A percentile compares a stretch with the other conserved stretches of the same genome.
Evolutionary conservation across 2,329 filamentous ascomycete genomes (phyloP).

Genomic region (Aspergillus nomiae): DNA sequence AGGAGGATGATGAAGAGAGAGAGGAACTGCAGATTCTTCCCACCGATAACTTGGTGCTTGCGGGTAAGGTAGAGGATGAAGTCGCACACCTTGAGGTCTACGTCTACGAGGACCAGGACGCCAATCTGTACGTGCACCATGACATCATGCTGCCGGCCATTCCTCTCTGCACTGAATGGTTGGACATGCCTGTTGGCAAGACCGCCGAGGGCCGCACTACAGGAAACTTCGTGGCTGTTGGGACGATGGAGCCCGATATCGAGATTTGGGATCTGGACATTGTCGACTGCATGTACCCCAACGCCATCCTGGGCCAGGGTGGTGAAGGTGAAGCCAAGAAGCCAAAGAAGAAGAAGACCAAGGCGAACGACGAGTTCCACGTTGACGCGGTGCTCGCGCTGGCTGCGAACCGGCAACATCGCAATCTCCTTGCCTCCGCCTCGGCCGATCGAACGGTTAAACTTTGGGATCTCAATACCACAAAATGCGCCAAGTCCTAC

Average conservation of each 20-base stretch:
- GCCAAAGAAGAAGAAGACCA: constrained; percentile 85
- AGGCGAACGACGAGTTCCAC: constrained; percentile 88
- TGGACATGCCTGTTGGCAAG: constrained; percentile 86
- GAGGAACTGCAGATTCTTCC: constrained; percentile 92
- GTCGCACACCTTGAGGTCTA: constrained; percentile 96
- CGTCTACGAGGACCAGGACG: constrained; percentile 91
- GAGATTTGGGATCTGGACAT: constrained; percentile 98
- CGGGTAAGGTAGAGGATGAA: constrained; percentile 94
- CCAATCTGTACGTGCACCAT: constrained; percentile 98
- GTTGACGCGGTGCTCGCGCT: constrained; percentile 91
- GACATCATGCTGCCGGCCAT: constrained; percentile 99
- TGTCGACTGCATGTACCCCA: constrained; percentile 97
- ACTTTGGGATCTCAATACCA: constrained; percentile 92
- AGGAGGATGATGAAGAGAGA: constrained; percentile 83
- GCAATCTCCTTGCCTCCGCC: constrained; percentile 89
- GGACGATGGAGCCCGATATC: constrained; percentile 97
- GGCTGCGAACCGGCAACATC: constrained; percentile 87
- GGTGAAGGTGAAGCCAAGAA: constrained; percentile 56
- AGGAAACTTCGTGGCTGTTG: constrained; percentile 92
- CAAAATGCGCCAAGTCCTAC: constrained; percentile 94
- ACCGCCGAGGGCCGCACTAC: constrained; percentile 63
- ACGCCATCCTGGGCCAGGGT: constrained; percentile 86
- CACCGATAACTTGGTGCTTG: constrained; percentile 88
- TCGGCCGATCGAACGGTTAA: constrained; percentile 98
- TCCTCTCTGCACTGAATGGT: constrained; percentile 92